Percentiles rank a stretch among this genome's conserved stretches.
Conservation (phyloP, 495 filamentous ascomycete genomes). For the Penicillium cosmopolitanum region DNA sequence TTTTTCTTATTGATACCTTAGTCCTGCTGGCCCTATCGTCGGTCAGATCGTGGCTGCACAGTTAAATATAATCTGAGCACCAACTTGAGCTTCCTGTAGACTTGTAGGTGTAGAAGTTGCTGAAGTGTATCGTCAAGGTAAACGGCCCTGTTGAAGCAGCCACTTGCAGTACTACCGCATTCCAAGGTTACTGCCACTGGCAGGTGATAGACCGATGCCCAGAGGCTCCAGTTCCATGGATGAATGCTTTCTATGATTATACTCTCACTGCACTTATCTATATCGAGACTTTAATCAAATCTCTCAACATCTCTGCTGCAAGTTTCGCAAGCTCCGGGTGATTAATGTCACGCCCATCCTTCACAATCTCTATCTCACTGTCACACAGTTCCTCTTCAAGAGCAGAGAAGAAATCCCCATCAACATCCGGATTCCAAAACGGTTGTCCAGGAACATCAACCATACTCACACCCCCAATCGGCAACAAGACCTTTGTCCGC, state of each 20-base stretch:
- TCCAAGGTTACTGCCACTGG: too few relatives aligned
- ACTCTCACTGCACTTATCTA: too few relatives aligned
- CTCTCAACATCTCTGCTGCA: constrained; percentile 26
- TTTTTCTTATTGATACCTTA: constrained; percentile 31
- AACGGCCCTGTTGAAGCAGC: too few relatives aligned
- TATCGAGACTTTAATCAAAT: not conserved
- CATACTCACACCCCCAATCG: constrained; percentile 55
- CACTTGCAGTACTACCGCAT: too few relatives aligned
- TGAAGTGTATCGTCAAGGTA: too few relatives aligned
- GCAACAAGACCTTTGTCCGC: constrained; percentile 58
- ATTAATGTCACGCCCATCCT: constrained; percentile 48
- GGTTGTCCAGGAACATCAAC: constrained; percentile 39
- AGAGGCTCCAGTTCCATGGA: too few relatives aligned
- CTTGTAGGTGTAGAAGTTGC: too few relatives aligned
- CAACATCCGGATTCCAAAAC: constrained; percentile 49
- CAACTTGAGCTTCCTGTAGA: constrained; percentile 1
- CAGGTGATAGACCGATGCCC: too few relatives aligned
- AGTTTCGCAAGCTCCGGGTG: constrained; percentile 43
- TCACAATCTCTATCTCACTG: constrained; percentile 38
- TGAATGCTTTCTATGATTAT: too few relatives aligned
- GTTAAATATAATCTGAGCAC: constrained; percentile 18
- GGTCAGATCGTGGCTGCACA: constrained; percentile 18
- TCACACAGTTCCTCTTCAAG: constrained; percentile 45
- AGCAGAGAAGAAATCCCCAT: constrained; percentile 47
- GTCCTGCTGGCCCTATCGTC: constrained; percentile 10